A percentile compares a stretch with the other conserved stretches of the same genome.
These are phyloP conservation scores for Coniochaeta ligniaria DNA, from an alignment of 2,329 filamentous ascomycete genomes.

Conservation along the genomic window DNA sequence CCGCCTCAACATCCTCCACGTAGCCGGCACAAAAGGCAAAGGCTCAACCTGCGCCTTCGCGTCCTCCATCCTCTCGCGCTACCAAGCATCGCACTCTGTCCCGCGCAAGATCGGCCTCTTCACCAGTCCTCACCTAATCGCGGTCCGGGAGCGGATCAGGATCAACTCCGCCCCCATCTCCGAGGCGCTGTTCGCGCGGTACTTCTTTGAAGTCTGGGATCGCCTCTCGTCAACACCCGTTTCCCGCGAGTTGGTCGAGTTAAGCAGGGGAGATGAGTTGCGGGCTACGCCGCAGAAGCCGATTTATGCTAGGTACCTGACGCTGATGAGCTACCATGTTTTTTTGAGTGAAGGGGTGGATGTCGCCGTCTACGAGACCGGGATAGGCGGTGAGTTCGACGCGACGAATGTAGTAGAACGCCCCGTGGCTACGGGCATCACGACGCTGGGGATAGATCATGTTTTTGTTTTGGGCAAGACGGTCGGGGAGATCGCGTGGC, in stretches of 20 bases:
- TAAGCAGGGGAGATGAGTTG: conserved; percentile 29
- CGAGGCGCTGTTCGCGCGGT: conserved; percentile 61
- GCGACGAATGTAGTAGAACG: conserved; percentile 73
- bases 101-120: conserved; percentile 58
- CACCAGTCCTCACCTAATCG: conserved; percentile 79
- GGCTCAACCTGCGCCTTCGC: conserved; percentile 82
- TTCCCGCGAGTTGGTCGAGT: conserved; percentile 31
- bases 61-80: conserved; percentile 38
- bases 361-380: conserved; percentile 81
- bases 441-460: conserved; percentile 63
- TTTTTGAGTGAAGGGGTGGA: conserved; percentile 72
- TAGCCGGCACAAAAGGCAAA: conserved; percentile 93
- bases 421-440: conserved; percentile 54
- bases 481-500: conserved; percentile 62
- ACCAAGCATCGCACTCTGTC: neutral
- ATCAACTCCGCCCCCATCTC: conserved; percentile 67
- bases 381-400: conserved; percentile 90
- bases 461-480: conserved; percentile 54
- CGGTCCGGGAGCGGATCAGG: conserved; percentile 76
- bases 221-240: conserved; percentile 29
- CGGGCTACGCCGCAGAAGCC: conserved; percentile 63
- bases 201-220: conserved; percentile 85
- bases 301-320: conserved; percentile 88
- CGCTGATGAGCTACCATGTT: conserved; percentile 77
- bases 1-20: conserved; percentile 47